Percentiles rank a stretch among this genome's conserved stretches.
phyloP scores from a whole-genome alignment of 2,329 filamentous ascomycete species.

The Aureobasidium lini region DNA sequence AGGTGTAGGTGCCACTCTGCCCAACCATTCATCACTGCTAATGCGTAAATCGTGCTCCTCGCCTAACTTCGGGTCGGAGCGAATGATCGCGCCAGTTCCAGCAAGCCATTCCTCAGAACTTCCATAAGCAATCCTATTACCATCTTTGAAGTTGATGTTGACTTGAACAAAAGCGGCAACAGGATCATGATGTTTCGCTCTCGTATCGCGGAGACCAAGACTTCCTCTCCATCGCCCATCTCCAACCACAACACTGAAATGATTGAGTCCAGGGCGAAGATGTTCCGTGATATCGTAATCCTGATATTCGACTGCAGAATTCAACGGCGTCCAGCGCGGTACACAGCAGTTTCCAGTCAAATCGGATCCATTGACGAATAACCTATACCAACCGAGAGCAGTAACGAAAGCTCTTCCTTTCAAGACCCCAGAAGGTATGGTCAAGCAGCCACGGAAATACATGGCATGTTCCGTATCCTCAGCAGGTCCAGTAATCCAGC shows the following conservation, averaged over 20 bases:
- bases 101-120: conserved; percentile 8
- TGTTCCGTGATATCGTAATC: conserved; percentile 7
- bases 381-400: conserved; percentile 8
- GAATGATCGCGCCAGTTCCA: not conserved
- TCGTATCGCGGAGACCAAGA: not conserved
- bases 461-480: conserved; percentile 9
- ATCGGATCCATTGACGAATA: conserved; percentile 1
- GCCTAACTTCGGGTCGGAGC: conserved; percentile 3
- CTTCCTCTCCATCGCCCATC: conserved; percentile 9
- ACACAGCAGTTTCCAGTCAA: conserved; percentile 8
- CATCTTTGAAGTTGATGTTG: conserved; percentile 7
- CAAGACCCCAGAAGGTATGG: not conserved
- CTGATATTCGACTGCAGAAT: conserved; percentile 6
- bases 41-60: conserved; percentile 4
- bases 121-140: conserved; percentile 2
- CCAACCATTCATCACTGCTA: conserved; percentile 3
- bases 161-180: conserved; percentile 1
- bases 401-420: conserved; percentile 5
- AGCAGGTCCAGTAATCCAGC: conserved; percentile 9
- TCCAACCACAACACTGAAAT: conserved; percentile 9
- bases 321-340: conserved; percentile 5
- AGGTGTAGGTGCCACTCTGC: not conserved
- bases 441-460: conserved; percentile 5
- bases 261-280: not conserved
- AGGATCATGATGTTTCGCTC: conserved; percentile 5